Percentiles rank a stretch among this genome's conserved stretches.
phyloP scores from a whole-genome alignment of 352 stramenopile genomes.

The Pythium periplocum region DNA sequence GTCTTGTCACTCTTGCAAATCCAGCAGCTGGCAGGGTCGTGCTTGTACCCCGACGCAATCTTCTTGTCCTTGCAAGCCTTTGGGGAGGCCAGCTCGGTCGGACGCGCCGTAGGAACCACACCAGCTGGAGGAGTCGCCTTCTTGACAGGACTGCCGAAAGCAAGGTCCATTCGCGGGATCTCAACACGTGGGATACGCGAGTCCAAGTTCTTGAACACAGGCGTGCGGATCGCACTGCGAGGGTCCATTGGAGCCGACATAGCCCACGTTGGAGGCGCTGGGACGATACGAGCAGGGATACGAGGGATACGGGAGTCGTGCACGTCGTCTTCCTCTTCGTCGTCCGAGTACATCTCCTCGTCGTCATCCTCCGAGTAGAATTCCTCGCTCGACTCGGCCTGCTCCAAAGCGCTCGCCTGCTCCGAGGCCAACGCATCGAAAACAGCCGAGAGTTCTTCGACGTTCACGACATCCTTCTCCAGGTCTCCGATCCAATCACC shows the following conservation, averaged over 20 bases:
- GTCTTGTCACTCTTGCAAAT: slow-evolving; percentile 86
- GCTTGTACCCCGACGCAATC: slow-evolving; percentile 38
- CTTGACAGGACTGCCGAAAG: slow-evolving; percentile 20
- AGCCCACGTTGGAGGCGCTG: slow-evolving; percentile 44
- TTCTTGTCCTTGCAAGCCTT: slow-evolving; percentile 46
- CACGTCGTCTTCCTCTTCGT: slow-evolving; percentile 36
- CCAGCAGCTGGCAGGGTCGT: slow-evolving; percentile 77
- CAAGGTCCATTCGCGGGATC: slow-evolving; percentile 72
- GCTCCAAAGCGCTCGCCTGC: slow-evolving; percentile 22
- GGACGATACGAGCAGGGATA: slow-evolving; percentile 34
- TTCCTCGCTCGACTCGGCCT: slow-evolving; percentile 12
- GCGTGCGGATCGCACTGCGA: slow-evolving; percentile 67
- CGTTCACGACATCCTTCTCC: slow-evolving; percentile 62
- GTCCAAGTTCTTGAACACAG: slow-evolving; percentile 76
- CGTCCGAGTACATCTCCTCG: slow-evolving; percentile 19
- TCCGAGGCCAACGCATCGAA: slow-evolving; percentile 59
- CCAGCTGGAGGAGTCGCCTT: slow-evolving; percentile 8
- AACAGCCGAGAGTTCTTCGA: slow-evolving; percentile 63
- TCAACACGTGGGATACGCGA: slow-evolving; percentile 62
- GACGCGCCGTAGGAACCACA: slow-evolving; percentile 9
- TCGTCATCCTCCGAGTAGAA: slow-evolving; percentile 17
- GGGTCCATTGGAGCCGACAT: slow-evolving; percentile 61
- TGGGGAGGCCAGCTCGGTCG: slow-evolving; percentile 33
- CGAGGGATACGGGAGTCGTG: slow-evolving; percentile 12
- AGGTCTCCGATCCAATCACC: slow-evolving; percentile 59